Evolutionary conservation across 768 basidiomycete species (phyloP), one percentile per base, ranked within the genome.

Genomic region (Lactarius indigo): DNA sequence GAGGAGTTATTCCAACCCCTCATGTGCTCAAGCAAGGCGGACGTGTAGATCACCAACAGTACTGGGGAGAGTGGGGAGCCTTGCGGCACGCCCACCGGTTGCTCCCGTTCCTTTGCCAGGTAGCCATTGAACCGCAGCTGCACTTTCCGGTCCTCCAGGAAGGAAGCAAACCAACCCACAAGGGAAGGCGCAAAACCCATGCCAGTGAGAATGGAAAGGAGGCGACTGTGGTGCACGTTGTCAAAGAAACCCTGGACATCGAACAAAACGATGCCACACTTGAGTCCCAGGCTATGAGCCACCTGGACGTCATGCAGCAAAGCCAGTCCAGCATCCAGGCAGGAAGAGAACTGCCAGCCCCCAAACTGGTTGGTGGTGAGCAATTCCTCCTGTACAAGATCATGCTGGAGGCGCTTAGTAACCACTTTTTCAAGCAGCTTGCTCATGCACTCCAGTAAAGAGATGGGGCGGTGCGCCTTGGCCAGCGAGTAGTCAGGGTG

Each of bases 381-480:
- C 2, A 39, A 12, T 39, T 39, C 10, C 59, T 82, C 79, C 5
- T 54, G 74, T 0, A 59, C 33, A 0, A 81, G 79, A 1, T 82
- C 73, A 1, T 81, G 67, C 0, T 74, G n/a, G 30, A 77, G 66
- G 4, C 67, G 39, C 68, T 83, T 78, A 0, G 72, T 63, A 7
- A 39, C 13, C 6, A 12, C 37, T 1, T 76, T 18, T n/a, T 64
- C 63, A 0, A 69, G 58, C 0, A 80, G 26, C 52, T 81, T 81
- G 0, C 65, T 74, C 0, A 74, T 60, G 0, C 75, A 76, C 54
- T 78, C 66, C n/a, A n/a, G n/a, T n/a, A n/a, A 3, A 79, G 70
- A 0, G 82, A 76, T 80, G 0, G 79, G 82, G 0, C 76, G 61
- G 50, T 79, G 79, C 0, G 79, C 74, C 35, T 76, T 78, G 0